Base-by-base conservation (phyloP, 768 basidiomycete species). In the Lactarius hengduanensis region DNA sequence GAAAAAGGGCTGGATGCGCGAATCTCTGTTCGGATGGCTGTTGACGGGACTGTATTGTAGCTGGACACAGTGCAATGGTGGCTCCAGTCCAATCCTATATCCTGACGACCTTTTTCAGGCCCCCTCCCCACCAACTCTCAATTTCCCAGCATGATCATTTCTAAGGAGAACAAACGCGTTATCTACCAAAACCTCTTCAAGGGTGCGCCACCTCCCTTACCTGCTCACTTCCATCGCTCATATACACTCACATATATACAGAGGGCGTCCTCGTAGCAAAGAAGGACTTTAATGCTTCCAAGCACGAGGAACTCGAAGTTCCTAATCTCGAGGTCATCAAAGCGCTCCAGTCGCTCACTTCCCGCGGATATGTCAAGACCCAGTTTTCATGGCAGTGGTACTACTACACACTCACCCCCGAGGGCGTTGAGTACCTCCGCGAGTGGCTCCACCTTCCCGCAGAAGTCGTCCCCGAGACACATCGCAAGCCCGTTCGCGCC, bases 171-270 rank as follows among this genome's bases (percentile, higher is more conserved):
- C 86, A 86, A 90, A 81, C 92, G 93, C 76, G 79, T 85, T 78
- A 98, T 99, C 85, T 99, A 97, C 84, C 96, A 99, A 82, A 91
- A 91, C 84, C 95, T 99, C 85, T 99, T 99, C 92, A 97, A 97
- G 83, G 95, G 94, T 95, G 71, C 71, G 89, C 80, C 40, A n/a
- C 61, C 26, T 38, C 20, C 28, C n/a, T n/a, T n/a, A n/a, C 18
- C 18, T 26, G 36, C 57, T 56, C 28, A 40, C 28, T 16, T 20
- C 4, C 15, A 6, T 30, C 34, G 60, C 28, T 64, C 53, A 67
- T 15, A 18, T 10, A 6, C 18, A 38, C 30, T 5, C 41, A n/a
- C 41, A n/a, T n/a, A 16, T 63, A 53, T 62, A 57, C 75, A 95
- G 96, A 99, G 90, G 96, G 96, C 75, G 96, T 98, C 69, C 82